Evolutionary conservation across 2,329 filamentous ascomycete species (phyloP).

Genomic region (Pseudogymnoascus sp.): DNA sequence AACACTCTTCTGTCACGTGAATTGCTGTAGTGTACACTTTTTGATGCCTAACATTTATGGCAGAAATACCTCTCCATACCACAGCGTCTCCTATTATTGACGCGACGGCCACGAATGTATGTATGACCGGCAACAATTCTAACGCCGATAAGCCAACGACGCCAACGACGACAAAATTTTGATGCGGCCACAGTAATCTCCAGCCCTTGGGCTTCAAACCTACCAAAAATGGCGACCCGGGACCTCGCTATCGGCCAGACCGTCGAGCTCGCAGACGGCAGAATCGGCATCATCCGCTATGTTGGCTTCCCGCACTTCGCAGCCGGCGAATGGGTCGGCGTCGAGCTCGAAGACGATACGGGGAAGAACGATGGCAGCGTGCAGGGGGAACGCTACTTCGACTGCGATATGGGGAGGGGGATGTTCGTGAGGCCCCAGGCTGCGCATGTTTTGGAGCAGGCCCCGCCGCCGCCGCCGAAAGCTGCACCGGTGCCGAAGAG

Average conservation of each 20-base stretch:
- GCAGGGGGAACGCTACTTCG: constrained; percentile 80
- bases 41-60: background rate
- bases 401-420: constrained; percentile 66
- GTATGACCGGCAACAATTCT: background rate
- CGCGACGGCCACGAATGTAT: background rate
- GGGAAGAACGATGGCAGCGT: constrained; percentile 96
- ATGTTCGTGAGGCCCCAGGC: constrained; percentile 80
- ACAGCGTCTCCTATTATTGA: constrained; percentile 8
- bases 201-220: constrained; percentile 3
- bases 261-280: constrained; percentile 70
- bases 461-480: constrained; percentile 33
- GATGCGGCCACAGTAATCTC: background rate
- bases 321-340: constrained; percentile 77
- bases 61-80: background rate
- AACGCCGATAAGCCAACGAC: background rate
- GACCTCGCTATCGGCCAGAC: background rate
- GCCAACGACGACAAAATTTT: background rate
- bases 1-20: background rate
- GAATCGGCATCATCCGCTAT: constrained; percentile 71
- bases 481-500: constrained; percentile 27
- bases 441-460: constrained; percentile 51
- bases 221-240: background rate
- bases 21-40: too few species aligned
- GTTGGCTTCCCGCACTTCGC: constrained; percentile 75
- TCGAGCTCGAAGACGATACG: constrained; percentile 72